These are phyloP conservation scores for Lachancea quebecensis DNA, from an alignment of 805 yeast species.

Conservation along the genomic window DNA sequence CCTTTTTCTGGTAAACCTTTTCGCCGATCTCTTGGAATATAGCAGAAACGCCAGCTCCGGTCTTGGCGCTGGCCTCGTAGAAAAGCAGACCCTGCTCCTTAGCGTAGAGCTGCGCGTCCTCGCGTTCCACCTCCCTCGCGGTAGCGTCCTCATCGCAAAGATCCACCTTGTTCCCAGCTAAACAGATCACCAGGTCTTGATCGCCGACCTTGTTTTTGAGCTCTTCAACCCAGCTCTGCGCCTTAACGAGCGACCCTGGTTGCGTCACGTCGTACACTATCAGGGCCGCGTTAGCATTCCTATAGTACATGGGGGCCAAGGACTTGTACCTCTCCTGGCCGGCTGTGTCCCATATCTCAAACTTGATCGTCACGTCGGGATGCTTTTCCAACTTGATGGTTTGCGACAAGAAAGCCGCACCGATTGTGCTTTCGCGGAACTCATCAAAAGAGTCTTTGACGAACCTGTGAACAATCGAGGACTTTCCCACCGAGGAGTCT, in stretches of 20 bases:
- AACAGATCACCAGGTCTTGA: slow-evolving; percentile 66
- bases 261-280: slow-evolving; percentile 81
- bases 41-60: slow-evolving; percentile 44
- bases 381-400: slow-evolving; percentile 38
- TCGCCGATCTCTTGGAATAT: slow-evolving; percentile 45
- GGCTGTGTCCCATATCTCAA: slow-evolving; percentile 92
- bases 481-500: slow-evolving; percentile 79
- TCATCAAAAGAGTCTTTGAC: slow-evolving; percentile 68
- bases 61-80: slow-evolving; percentile 53
- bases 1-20: slow-evolving; percentile 32
- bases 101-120: slow-evolving; percentile 49
- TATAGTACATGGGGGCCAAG: slow-evolving; percentile 75
- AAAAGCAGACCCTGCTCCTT: slow-evolving; percentile 44
- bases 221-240: slow-evolving; percentile 88
- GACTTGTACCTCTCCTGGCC: slow-evolving; percentile 88
- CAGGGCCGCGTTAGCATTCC: slow-evolving; percentile 77
- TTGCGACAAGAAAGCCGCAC: slow-evolving; percentile 96
- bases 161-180: slow-evolving; percentile 86
- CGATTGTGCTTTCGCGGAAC: slow-evolving; percentile 84
- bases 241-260: slow-evolving; percentile 64
- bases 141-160: slow-evolving; percentile 38
- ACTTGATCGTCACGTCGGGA: slow-evolving; percentile 34
- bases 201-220: slow-evolving; percentile 73
- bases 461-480: slow-evolving; percentile 76
- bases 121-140: slow-evolving; percentile 39